These are phyloP conservation scores for Apophysomyces variabilis DNA, from an alignment of 371 early-diverging fungal genomes.

Conservation along the genomic window DNA sequence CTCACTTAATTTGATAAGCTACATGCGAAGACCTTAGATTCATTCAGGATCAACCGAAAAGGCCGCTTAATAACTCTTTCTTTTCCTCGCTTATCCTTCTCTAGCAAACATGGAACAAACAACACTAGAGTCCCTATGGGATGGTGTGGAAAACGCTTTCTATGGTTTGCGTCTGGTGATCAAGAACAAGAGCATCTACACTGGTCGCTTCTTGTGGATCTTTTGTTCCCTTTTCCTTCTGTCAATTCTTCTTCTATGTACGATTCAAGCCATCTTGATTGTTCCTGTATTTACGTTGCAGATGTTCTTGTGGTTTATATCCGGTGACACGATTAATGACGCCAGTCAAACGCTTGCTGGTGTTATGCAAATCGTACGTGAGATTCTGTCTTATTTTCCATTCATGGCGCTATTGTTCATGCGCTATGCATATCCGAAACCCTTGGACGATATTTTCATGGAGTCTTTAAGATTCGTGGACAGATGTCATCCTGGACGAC, in stretches of 20 bases:
- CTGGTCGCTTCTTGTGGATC: not conserved
- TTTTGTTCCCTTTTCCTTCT: not conserved
- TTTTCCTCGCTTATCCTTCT: not conserved
- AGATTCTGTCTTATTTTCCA: not conserved
- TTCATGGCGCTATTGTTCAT: conserved; percentile 60
- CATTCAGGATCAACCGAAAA: no score
- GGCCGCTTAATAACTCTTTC: no score
- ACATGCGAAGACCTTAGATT: no score
- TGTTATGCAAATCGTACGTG: not conserved
- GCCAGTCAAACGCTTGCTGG: not conserved
- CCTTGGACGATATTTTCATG: conserved; percentile 68
- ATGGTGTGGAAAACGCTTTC: conserved; percentile 1
- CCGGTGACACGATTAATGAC: not conserved
- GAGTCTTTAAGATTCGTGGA: conserved; percentile 57
- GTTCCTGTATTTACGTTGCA: not conserved
- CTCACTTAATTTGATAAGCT: no score
- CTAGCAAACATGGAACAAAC: not conserved
- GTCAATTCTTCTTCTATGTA: not conserved
- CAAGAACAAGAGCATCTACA: not conserved
- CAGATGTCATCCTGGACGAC: conserved; percentile 45
- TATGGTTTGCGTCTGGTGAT: not conserved
- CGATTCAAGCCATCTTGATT: not conserved
- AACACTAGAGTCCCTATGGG: not conserved
- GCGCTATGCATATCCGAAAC: conserved; percentile 68
- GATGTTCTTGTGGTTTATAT: not conserved